Base-by-base conservation (phyloP, 75 land plant species). In the Sequoiadendron giganteum region DNA sequence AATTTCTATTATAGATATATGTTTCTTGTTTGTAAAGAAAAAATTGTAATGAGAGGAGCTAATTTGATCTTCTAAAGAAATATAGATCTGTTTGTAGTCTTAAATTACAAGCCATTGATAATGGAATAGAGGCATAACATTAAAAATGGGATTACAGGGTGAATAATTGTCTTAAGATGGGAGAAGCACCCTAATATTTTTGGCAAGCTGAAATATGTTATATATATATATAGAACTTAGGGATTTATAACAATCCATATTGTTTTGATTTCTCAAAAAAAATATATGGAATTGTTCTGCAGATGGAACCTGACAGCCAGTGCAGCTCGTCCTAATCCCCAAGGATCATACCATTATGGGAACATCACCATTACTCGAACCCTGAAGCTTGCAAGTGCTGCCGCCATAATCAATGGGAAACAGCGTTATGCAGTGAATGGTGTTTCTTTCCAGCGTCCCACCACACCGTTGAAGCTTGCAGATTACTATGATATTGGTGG, bases 391-490 rank as follows among this genome's bases (percentile, higher is more conserved):
- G 96, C 78, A 48, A 92, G 89, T 88, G 79, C 92, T 0, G 88
- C 88, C 21, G 80, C 77, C 75, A 38, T 30, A 7, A 88, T 88
- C 42, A 88, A 85, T 54, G 96, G 95, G 25, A 95, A 93, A 91
- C 93, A 89, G 19, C 90, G 98, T 2, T 95, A 90, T 85, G 93
- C 93, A 42, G 86, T 92, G 36, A 96, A 98, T 70, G 90, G 96
- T 13, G 92, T 95, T 52, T 95, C 99, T 34, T 94, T 87, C 55
- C 55, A 91, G 18, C 87, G 88, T 30, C 86, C 98, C 2, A 92
- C 88, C 83, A 98, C 99, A 13, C 99, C 99, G 49, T 87, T 98
- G 83, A 94, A 96, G 90, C 94, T 98, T 73, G 99, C 99, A 68
- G 99, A 97, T 90, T 88, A 93, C 83, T 95, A 90, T 90, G 92